Conservation (phyloP, 148 eudicot species). For the Silene latifolia region DNA sequence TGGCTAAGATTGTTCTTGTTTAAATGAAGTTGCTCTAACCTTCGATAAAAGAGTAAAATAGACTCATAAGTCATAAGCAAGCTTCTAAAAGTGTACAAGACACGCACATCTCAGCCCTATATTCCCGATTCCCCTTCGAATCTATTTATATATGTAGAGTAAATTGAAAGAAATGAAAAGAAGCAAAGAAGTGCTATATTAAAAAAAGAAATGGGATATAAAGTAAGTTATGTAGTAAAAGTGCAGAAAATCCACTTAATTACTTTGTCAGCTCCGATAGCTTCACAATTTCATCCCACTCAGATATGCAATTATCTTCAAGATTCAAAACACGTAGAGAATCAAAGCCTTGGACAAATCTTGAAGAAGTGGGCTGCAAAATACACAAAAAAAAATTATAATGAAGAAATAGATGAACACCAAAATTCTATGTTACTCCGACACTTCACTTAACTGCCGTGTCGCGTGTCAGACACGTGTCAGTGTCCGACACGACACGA, state of each 20-base stretch:
- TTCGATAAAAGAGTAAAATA: constrained; percentile 22
- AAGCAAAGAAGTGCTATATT: not conserved
- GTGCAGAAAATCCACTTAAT: not conserved
- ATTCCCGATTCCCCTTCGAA: not conserved
- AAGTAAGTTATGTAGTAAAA: not conserved
- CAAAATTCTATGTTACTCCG: too few relatives aligned
- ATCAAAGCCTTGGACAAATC: constrained; percentile 63
- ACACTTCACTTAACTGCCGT: too few relatives aligned
- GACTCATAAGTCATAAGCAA: not conserved
- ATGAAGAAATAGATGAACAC: not conserved
- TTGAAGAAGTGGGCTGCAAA: constrained; percentile 54
- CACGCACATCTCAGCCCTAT: not conserved
- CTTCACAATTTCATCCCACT: constrained; percentile 83
- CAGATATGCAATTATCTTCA: constrained; percentile 74
- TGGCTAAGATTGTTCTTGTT: constrained; percentile 61
- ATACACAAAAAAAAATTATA: not conserved
- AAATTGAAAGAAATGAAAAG: not conserved
- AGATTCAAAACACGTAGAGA: constrained; percentile 65
- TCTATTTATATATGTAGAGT: not conserved
- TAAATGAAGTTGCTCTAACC: constrained; percentile 83
- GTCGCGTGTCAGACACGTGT: too few relatives aligned
- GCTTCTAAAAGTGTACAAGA: constrained; percentile 1
- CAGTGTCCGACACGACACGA: too few relatives aligned
- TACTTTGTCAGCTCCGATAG: constrained; percentile 60
- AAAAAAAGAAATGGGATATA: not conserved